Evolutionary conservation across 1,139 yeast species (phyloP), one percentile per base, ranked within the genome.

Genomic region (Lodderomyces theae): DNA sequence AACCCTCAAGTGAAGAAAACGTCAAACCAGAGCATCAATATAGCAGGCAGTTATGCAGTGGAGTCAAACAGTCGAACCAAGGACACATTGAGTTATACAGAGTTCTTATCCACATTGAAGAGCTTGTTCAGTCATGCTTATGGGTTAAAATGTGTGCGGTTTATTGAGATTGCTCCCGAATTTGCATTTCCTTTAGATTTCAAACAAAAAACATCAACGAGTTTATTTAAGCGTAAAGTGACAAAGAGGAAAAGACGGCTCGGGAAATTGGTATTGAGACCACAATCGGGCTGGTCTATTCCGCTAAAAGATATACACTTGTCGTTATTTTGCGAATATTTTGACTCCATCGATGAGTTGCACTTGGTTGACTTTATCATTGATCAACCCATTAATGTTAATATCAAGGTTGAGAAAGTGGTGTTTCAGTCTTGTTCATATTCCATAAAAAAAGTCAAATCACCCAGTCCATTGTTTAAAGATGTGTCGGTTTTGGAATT

Each of bases 241-340:
- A 43, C 48, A 4, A 46, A 49, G 29, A 57, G 57, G 4, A 51
- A 49, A 9, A 52, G 72, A 38, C 44, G 48, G 2, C 50, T 67
- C 19, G 42, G 49, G 3, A 53, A 43, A 22, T 43, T 71, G 32
- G 52, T 56, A 2, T 51, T 75, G 2, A 61, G 66, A 13, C 66
- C 77, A 0, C 76, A 75, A 44, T 48, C 66, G 0, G 79, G 79
- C 1, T 74, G 80, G 80, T 65, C 69, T 13, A 63, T 72, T 23
- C 71, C 75, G 1, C 60, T 80, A 46, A 66, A 74, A 44, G 60
- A 68, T 31, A 49, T 50, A 21, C 65, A 58, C 43, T 42, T 64
- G 5, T 52, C 63, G 0, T 29, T 54, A 47, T 63, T 63, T 34
- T 61, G 55, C 42, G 66, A 45, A 53, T 66, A 72, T 6, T 79